Percentiles rank a stretch among this genome's conserved stretches.
phyloP scores from a whole-genome alignment of 2,329 filamentous ascomycete species.

The Sporothrix humicola region DNA sequence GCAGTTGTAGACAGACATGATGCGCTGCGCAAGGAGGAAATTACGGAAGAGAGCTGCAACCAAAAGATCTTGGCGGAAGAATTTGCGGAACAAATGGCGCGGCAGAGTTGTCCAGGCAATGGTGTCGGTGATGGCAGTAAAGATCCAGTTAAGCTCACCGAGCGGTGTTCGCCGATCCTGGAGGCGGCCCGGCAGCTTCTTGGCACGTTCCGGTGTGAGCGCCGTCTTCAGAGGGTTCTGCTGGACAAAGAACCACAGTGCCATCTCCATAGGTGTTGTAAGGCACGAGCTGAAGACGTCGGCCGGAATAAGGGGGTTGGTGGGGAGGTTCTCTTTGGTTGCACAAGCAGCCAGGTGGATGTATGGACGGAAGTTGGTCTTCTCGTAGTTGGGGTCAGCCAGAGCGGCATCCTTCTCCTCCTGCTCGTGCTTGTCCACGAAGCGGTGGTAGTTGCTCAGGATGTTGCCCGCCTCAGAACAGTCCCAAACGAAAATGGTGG shows the following conservation, averaged over 20 bases:
- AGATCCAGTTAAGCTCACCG: constrained; percentile 98
- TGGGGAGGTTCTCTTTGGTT: constrained; percentile 89
- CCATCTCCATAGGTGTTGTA: constrained; percentile 97
- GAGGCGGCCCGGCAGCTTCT: constrained; percentile 86
- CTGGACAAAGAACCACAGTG: constrained; percentile 91
- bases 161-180: constrained; percentile 93
- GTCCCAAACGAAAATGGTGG: constrained; percentile 96
- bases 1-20: constrained; percentile 96
- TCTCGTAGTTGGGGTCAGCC: constrained; percentile 81
- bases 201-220: constrained; percentile 79
- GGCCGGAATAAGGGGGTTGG: constrained; percentile 89
- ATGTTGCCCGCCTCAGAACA: constrained; percentile 97
- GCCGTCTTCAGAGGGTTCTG: constrained; percentile 78
- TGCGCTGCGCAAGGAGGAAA: constrained; percentile 89
- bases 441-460: constrained; percentile 90
- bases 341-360: constrained; percentile 93
- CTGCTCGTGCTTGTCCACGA: constrained; percentile 91
- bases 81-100: constrained; percentile 89
- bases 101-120: constrained; percentile 97
- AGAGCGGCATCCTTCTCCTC: constrained; percentile 79
- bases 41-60: constrained; percentile 97
- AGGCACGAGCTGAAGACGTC: constrained; percentile 96
- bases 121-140: constrained; percentile 97
- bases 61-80: constrained; percentile 97
- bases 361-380: constrained; percentile 70